Conservation (phyloP, 345 rosid genomes). For the Jatropha curcas region DNA sequence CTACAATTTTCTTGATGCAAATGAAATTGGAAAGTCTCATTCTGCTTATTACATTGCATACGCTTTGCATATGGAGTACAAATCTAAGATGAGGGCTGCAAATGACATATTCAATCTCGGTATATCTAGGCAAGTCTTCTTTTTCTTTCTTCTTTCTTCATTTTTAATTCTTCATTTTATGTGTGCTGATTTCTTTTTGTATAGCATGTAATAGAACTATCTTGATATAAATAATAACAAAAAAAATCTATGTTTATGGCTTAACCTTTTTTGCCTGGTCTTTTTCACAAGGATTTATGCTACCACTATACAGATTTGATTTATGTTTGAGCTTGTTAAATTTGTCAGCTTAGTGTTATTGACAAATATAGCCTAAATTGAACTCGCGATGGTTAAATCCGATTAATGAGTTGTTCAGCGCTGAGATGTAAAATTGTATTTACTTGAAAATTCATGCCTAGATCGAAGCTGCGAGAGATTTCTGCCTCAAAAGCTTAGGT, state of each 20-base stretch:
- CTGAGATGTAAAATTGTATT: background rate
- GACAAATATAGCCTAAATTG: background rate
- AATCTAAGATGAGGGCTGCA: constrained; percentile 67
- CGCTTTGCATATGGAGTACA: constrained; percentile 78
- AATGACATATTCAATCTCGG: constrained; percentile 77
- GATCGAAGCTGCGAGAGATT: no score
- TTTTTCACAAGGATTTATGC: background rate
- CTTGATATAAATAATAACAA: background rate
- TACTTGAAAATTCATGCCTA: no score
- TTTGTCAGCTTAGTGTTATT: background rate
- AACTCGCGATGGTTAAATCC: no score
- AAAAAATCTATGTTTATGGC: no score
- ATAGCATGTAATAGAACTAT: background rate
- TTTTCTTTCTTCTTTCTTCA: no score
- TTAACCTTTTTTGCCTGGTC: background rate
- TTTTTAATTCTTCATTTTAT: background rate
- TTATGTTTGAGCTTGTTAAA: background rate
- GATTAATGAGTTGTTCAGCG: background rate
- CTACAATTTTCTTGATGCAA: constrained; percentile 73
- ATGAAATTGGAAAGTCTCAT: constrained; percentile 76
- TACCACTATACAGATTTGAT: background rate
- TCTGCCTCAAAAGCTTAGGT: no score
- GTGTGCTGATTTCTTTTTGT: background rate
- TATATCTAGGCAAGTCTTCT: constrained; percentile 56
- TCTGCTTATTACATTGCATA: constrained; percentile 57